Evolutionary conservation across 306 rosid species (phyloP), one percentile per base, ranked within the genome.

Genomic region (Trifolium pratense): DNA sequence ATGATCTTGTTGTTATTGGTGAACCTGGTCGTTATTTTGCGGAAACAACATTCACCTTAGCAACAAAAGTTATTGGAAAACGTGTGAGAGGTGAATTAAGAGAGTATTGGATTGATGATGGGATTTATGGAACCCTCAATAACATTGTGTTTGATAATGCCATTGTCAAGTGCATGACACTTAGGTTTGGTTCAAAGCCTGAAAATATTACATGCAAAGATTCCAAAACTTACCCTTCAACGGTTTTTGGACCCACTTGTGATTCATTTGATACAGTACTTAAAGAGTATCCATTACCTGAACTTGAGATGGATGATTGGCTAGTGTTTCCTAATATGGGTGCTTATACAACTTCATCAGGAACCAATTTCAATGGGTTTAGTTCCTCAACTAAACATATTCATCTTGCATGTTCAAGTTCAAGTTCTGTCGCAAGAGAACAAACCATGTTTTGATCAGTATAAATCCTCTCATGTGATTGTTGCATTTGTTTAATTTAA

Each of bases 21-120:
- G 93, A 89, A 48, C 91, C 91, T 1, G 93, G 93, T 3, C 85
- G 88, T 42, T 86, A 80, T 18, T 86, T 86, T 17, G 85, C 85
- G 0, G 88, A 86, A 60, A 55, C 85, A 12, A 79, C 81, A 3
- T 83, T 85, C 67, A 85, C 86, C 0, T 68, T 89, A 12, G 88
- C 74, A 5, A 75, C 82, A 0, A 83, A 43, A 53, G 68, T 89
- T 4, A 83, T 89, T 5, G 91, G 91, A 11, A 89, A 86, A 74
- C 87, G 94, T 0, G 78, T 83, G 0, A 77, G 91, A 10, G 87
- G 88, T 21, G 67, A 77, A 23, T 1, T 71, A 11, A 79, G 85
- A 51, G 87, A 86, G 68, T 89, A 86, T 39, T 89, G 94, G 91
- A 89, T 86, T n/a, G 83, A 84, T 64, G 91, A 89, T 45, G 91